Conservation (phyloP, 345 rosid species). For the Mercurialis annua region DNA sequence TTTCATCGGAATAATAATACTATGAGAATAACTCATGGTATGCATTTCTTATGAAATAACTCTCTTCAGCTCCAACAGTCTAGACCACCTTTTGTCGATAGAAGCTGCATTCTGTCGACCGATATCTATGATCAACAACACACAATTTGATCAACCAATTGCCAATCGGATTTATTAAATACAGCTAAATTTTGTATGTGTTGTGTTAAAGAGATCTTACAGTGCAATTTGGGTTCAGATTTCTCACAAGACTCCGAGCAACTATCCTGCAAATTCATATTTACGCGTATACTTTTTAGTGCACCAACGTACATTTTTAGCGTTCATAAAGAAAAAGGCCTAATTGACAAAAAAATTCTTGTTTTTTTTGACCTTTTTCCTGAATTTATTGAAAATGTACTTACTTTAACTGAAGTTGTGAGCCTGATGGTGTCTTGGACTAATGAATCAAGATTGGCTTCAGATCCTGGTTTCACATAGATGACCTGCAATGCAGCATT, state of each 20-base stretch:
- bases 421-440: constrained; percentile 72
- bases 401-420: constrained; percentile 44
- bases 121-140: constrained; percentile 32
- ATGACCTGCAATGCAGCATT: constrained; percentile 56
- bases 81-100: constrained; percentile 68
- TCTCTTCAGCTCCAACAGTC: constrained; percentile 69
- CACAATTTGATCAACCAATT: not conserved
- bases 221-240: constrained; percentile 51
- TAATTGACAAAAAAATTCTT: no score
- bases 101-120: constrained; percentile 51
- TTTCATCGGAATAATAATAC: no score
- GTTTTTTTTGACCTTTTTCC: not conserved
- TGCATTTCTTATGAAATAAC: not conserved
- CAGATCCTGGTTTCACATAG: constrained; percentile 73
- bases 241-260: constrained; percentile 75
- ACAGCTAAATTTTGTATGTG: not conserved
- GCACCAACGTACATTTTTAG: no score
- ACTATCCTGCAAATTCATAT: constrained; percentile 42
- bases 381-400: not conserved
- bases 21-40: no score
- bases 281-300: not conserved
- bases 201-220: constrained; percentile 31
- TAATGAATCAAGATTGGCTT: constrained; percentile 76
- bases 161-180: not conserved
- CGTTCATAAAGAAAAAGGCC: no score